Percentiles rank a stretch among this genome's conserved stretches.
These are phyloP conservation scores for Agastache rugosa DNA, from an alignment of 257 asterid genomes.

Conservation along the genomic window DNA sequence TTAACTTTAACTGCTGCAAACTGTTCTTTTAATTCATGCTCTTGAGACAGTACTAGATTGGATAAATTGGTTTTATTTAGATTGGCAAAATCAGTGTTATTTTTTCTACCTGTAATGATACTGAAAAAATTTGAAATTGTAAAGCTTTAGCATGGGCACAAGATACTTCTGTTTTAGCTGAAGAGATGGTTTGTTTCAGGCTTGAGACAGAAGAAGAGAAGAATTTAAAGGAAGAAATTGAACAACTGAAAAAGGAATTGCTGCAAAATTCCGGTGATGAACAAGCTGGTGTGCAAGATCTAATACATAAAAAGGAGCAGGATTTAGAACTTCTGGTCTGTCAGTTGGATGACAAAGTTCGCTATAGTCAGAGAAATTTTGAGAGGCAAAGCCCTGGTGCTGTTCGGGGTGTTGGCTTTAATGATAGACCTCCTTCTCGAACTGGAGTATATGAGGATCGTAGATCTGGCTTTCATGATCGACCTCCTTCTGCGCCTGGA, in stretches of 20 bases:
- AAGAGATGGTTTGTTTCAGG: constrained; percentile 56
- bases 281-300: constrained; percentile 48
- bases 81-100: neutral
- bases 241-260: constrained; percentile 61
- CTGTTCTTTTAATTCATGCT: neutral
- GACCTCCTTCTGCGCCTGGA: constrained; percentile 46
- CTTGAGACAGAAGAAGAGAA: constrained; percentile 85
- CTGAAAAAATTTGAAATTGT: neutral
- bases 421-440: constrained; percentile 56
- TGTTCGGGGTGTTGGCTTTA: constrained; percentile 56
- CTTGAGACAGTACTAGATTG: neutral
- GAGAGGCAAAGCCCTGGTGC: constrained; percentile 87
- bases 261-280: constrained; percentile 57
- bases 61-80: neutral
- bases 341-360: constrained; percentile 84
- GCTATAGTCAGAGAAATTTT: constrained; percentile 65
- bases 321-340: constrained; percentile 68
- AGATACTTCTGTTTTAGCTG: constrained; percentile 31
- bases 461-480: constrained; percentile 48
- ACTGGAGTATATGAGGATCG: constrained; percentile 55
- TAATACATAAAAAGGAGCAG: constrained; percentile 61
- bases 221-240: constrained; percentile 79
- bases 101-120: neutral
- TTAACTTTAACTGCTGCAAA: neutral
- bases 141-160: constrained; percentile 7